These are phyloP conservation scores for Leishmania aethiopica DNA, from an alignment of 208 protist genomes.

Conservation along the genomic window DNA sequence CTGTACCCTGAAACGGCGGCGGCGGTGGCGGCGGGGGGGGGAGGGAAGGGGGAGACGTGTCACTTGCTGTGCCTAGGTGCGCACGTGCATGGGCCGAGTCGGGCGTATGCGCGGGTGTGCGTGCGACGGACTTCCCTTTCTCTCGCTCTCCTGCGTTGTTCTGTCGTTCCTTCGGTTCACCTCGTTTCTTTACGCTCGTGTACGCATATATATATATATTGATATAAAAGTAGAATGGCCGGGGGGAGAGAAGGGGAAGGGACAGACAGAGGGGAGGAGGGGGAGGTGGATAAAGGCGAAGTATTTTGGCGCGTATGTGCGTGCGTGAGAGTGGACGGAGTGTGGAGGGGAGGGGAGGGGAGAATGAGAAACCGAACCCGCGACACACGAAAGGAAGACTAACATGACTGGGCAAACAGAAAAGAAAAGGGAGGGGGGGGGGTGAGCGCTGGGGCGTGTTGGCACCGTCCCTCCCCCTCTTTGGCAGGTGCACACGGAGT, in stretches of 20 bases:
- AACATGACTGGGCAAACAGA: background rate
- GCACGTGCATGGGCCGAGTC: background rate
- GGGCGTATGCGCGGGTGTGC: background rate
- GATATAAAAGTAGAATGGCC: background rate
- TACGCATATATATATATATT: background rate
- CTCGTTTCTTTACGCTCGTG: background rate
- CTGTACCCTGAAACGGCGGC: no score
- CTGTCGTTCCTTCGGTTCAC: background rate
- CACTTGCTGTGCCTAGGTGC: background rate
- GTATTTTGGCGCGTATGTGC: background rate
- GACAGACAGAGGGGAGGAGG: background rate
- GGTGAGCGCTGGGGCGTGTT: background rate
- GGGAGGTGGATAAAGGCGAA: no score
- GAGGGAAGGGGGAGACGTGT: background rate
- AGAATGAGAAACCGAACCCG: background rate
- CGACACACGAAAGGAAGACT: background rate
- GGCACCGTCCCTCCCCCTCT: background rate
- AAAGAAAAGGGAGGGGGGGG: background rate
- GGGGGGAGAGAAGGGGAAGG: background rate
- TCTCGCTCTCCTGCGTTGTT: background rate
- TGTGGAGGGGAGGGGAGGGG: background rate
- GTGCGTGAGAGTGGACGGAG: background rate
- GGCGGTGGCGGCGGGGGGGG: no score
- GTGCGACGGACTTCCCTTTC: background rate
- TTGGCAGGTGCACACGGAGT: background rate